Conservation (phyloP, 177 flowering plant genomes). For the Tripterygium wilfordii region DNA sequence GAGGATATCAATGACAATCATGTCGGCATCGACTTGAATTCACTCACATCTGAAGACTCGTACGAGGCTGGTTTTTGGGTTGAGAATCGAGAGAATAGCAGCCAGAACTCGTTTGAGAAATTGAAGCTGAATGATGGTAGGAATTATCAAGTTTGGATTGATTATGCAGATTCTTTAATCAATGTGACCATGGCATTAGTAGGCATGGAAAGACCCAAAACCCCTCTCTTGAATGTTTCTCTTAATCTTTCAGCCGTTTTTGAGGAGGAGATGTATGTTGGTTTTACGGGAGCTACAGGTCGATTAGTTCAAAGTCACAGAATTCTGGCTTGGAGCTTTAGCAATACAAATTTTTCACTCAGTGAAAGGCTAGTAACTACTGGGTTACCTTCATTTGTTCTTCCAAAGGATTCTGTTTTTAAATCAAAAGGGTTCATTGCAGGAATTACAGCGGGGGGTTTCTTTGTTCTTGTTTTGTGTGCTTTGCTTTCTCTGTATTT, state of each 20-base stretch:
- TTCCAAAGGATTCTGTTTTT: slow-evolving; percentile 22
- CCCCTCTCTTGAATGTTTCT: slow-evolving; percentile 31
- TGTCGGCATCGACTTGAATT: slow-evolving; percentile 67
- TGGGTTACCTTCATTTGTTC: slow-evolving; percentile 60
- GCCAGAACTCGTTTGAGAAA: slow-evolving; percentile 13
- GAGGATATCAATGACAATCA: slow-evolving; percentile 56
- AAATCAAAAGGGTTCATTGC: slow-evolving; percentile 38
- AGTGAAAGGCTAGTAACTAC: slow-evolving; percentile 40
- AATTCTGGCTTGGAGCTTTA: slow-evolving; percentile 75
- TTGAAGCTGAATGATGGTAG: slow-evolving; percentile 55
- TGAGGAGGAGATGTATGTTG: slow-evolving; percentile 71
- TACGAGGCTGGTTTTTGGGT: slow-evolving; percentile 51
- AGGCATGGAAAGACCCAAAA: slow-evolving; percentile 40
- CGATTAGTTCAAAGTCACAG: slow-evolving; percentile 42
- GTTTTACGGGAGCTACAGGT: slow-evolving; percentile 67
- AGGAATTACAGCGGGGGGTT: slow-evolving; percentile 30
- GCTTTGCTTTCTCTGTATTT: slow-evolving; percentile 15
- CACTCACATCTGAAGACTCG: slow-evolving; percentile 33
- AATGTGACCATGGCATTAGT: slow-evolving; percentile 61
- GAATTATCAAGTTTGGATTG: slow-evolving; percentile 83
- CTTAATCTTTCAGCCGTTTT: slow-evolving; percentile 46
- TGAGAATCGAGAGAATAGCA: slow-evolving; percentile 1
- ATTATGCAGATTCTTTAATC: slow-evolving; percentile 31
- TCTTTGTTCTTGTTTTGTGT: slow-evolving; percentile 13
- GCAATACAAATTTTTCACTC: slow-evolving; percentile 45